These are phyloP conservation scores for Abrus precatorius DNA, from an alignment of 306 rosid genomes.

Conservation along the genomic window DNA sequence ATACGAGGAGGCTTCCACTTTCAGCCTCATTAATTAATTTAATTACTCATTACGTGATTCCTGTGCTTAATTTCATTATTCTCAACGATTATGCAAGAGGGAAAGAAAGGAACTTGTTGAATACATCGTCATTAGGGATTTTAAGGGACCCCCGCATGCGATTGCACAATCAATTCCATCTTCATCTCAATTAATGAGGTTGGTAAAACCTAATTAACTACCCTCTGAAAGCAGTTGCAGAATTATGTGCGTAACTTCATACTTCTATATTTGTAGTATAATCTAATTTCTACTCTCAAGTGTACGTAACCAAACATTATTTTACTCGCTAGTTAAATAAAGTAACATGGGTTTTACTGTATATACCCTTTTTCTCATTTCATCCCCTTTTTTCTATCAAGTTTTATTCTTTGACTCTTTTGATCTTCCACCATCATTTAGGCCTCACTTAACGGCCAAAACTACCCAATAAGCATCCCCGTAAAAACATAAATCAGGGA, in stretches of 20 bases:
- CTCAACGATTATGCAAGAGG: conserved; percentile 2
- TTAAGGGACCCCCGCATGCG: conserved; percentile 39
- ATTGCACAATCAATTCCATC: conserved; percentile 26
- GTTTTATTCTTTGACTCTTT: background rate
- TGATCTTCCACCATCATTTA: conserved; percentile 51
- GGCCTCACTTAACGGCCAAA: conserved; percentile 79
- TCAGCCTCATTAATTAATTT: background rate
- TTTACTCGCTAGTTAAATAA: background rate
- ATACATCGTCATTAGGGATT: conserved; percentile 10
- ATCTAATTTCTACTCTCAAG: conserved; percentile 3
- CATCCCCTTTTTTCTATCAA: background rate
- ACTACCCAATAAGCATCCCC: conserved; percentile 69
- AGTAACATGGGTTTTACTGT: conserved; percentile 23
- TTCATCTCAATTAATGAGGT: conserved; percentile 40
- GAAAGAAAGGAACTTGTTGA: conserved; percentile 1
- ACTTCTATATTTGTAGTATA: background rate
- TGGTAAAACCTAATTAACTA: conserved; percentile 53
- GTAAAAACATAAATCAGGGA: conserved; percentile 71
- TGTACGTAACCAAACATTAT: background rate
- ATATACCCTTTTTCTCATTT: background rate
- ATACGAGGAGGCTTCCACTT: background rate
- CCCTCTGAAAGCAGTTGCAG: conserved; percentile 41
- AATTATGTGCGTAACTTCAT: background rate
- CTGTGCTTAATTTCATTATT: conserved; percentile 14
- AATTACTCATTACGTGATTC: background rate